Conservation (phyloP, 768 basidiomycete genomes). For the Suillus variegatus region DNA sequence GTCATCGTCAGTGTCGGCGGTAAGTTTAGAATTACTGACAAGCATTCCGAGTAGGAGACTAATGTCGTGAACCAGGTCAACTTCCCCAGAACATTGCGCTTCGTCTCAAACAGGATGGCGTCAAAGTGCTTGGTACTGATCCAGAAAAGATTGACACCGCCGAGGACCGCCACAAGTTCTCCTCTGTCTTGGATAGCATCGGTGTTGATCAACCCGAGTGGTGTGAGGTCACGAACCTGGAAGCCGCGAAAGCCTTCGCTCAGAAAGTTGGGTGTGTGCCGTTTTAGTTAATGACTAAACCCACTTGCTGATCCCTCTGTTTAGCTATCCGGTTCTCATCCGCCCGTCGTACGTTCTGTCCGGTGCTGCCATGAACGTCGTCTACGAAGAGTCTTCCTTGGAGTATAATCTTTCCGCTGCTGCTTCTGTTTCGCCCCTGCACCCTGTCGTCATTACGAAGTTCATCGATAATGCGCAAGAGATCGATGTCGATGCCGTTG, state of each 20-base stretch:
- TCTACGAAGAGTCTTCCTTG: constrained; percentile 85
- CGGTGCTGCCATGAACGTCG: constrained; percentile 99
- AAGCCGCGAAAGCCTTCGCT: constrained; percentile 91
- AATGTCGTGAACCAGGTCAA: constrained; percentile 61
- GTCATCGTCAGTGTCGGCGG: constrained; percentile 97
- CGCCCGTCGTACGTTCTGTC: constrained; percentile 98
- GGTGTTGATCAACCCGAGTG: constrained; percentile 98
- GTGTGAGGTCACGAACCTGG: constrained; percentile 86
- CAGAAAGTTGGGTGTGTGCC: constrained; percentile 61
- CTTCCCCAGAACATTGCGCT: constrained; percentile 98
- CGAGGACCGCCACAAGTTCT: constrained; percentile 99
- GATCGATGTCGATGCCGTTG: constrained; percentile 97
- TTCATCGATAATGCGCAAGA: constrained; percentile 99
- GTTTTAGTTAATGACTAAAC: constrained; percentile 32
- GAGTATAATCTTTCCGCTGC: constrained; percentile 97
- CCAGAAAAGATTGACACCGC: constrained; percentile 94
- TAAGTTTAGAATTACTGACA: constrained; percentile 35
- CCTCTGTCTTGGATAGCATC: constrained; percentile 89
- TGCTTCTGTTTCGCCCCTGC: constrained; percentile 92
- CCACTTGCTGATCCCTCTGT: constrained; percentile 5
- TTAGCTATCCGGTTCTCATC: constrained; percentile 93
- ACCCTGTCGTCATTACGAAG: constrained; percentile 98
- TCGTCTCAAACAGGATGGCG: constrained; percentile 84
- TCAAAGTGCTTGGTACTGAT: constrained; percentile 95
- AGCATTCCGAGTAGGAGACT: background rate